Evolutionary conservation across 1,284 basidiomycete species (phyloP).

Genomic region (Phellopilus nigrolimitatus): DNA sequence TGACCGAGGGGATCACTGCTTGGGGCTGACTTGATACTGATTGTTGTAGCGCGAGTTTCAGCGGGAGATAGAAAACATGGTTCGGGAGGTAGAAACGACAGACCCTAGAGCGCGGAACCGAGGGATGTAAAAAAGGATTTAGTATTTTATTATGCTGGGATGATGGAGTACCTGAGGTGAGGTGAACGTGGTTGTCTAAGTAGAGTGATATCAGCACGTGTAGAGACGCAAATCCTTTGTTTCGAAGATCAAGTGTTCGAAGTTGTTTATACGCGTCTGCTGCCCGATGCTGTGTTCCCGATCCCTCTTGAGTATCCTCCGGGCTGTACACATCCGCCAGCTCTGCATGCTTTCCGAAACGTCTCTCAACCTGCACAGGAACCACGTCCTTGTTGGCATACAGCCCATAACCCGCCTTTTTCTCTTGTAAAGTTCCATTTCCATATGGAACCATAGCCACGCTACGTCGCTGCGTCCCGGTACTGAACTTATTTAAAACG

Average conservation of each 20-base stretch:
- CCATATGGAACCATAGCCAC: constrained; percentile 11
- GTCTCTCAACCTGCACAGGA: constrained; percentile 9
- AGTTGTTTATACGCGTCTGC: not conserved
- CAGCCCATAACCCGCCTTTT: not conserved
- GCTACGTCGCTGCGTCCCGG: not conserved
- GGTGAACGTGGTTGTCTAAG: too few relatives aligned
- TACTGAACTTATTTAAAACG: not conserved
- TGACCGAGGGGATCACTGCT: not conserved
- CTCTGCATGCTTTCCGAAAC: not conserved
- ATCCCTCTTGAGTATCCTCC: constrained; percentile 9
- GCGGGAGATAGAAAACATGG: constrained; percentile 16
- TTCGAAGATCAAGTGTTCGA: not conserved
- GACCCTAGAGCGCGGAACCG: constrained; percentile 17
- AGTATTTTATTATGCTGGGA: not conserved
- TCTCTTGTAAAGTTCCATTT: constrained; percentile 5
- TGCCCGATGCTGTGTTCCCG: not conserved
- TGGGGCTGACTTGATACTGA: not conserved
- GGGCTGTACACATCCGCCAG: constrained; percentile 3
- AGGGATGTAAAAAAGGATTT: not conserved
- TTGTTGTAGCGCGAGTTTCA: constrained; percentile 14
- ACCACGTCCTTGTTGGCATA: not conserved
- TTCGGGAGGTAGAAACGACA: constrained; percentile 17
- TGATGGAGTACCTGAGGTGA: too few relatives aligned
- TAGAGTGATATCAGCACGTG: not conserved
- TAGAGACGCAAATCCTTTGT: not conserved